Base-by-base conservation (phyloP, 345 rosid species). In the Murraya koenigii region DNA sequence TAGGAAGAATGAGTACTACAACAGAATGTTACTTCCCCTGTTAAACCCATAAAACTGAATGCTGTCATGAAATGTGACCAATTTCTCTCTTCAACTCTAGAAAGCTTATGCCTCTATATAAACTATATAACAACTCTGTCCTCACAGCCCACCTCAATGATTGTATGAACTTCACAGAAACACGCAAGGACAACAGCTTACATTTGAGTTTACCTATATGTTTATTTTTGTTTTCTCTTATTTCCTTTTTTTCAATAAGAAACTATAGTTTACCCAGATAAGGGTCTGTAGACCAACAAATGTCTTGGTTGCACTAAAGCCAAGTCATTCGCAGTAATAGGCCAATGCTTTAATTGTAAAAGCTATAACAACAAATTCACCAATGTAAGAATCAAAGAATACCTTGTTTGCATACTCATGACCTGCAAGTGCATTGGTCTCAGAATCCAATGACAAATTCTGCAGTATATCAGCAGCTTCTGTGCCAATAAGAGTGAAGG, bases 391-490 rank as follows among this genome's bases (percentile, higher is more conserved):
- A 63, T 23, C 35, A 13, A 52, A 10, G 36, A 74, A 30, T 84
- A 90, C 98, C 92, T 87, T 84, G 65, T 76, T 74, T 28, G 75
- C 72, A 33, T 68, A 76, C 55, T 87, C 85, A 32, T 84, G 44
- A 67, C 64, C 83, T 75, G 83, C 88, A 77, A 64, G 56, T 33
- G 84, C 55, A 80, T 59, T 87, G 58, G 81, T 75, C 76, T 88
- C 89, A 32, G 91, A 84, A 66, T 85, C 86, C 28, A 93, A 69
- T 20, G 92, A 84, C 86, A 93, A 74, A 23, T 85, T 87, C 85
- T 87, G 86, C 74, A 92, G 75, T 67, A 88, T 80, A 82, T 86
- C 92, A 77, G 88, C 87, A 79, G 90, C 84, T 39, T 92, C 91
- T 89, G 87, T 69, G 79, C 80, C 11, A 71, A 26, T 22, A 79